A percentile compares a stretch with the other conserved stretches of the same genome.
phyloP scores from a whole-genome alignment of 306 rosid species.

The Elaeagnus macrophylla region DNA sequence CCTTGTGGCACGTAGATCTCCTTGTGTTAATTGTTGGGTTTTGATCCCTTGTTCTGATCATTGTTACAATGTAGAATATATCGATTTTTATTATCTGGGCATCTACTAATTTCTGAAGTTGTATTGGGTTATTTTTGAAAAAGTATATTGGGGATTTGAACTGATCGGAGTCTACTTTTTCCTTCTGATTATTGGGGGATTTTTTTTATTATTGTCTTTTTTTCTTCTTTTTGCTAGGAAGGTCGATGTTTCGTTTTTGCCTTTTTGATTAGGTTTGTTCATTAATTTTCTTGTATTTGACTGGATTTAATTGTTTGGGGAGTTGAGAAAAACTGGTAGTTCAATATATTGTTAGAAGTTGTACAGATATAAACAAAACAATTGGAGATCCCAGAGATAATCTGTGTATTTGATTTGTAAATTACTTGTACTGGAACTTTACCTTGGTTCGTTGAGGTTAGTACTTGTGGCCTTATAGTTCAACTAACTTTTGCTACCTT shows the following conservation, averaged over 20 bases:
- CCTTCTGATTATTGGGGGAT: conserved; percentile 1
- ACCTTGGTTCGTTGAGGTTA: conserved; percentile 13
- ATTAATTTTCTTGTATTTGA: conserved; percentile 9
- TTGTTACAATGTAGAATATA: conserved; percentile 5
- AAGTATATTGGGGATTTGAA: conserved; percentile 28
- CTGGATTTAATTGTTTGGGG: conserved; percentile 16
- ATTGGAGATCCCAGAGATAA: conserved; percentile 30
- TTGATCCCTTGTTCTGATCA: conserved; percentile 12
- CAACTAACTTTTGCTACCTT: conserved; percentile 5
- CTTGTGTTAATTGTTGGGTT: background rate
- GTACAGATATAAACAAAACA: conserved; percentile 3
- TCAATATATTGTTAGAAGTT: conserved; percentile 9
- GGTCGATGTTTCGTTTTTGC: background rate
- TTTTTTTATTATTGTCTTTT: conserved; percentile 17
- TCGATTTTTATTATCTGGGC: conserved; percentile 24
- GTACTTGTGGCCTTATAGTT: conserved; percentile 4
- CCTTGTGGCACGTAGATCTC: conserved; percentile 29
- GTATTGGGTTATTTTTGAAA: conserved; percentile 27
- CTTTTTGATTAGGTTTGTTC: conserved; percentile 10
- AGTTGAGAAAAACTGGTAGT: conserved; percentile 17
- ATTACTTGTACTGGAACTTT: background rate
- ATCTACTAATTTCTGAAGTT: conserved; percentile 7
- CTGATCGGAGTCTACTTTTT: conserved; percentile 15
- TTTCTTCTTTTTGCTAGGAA: background rate
- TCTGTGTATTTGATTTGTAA: conserved; percentile 5